Conservation (phyloP, 441 rosid genomes). For the Croton laevigatus region DNA sequence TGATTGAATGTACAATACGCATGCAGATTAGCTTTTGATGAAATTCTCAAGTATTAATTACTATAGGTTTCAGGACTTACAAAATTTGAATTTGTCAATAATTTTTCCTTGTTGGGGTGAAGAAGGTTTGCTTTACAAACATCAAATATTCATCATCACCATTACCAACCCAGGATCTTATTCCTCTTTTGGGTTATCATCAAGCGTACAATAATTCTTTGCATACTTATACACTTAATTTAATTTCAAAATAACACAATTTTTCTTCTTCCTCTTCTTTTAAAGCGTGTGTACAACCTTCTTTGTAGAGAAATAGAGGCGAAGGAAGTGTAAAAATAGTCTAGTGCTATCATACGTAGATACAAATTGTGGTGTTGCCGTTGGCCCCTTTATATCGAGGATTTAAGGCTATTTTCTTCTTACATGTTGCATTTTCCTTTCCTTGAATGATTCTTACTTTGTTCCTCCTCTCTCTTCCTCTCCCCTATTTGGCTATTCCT, state of each 20-base stretch:
- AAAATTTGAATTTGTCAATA: constrained; percentile 1
- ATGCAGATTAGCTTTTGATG: constrained; percentile 10
- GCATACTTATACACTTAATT: background rate
- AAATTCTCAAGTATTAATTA: background rate
- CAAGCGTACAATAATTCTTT: background rate
- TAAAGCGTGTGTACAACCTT: background rate
- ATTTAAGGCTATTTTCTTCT: background rate
- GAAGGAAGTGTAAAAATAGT: background rate
- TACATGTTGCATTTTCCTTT: background rate
- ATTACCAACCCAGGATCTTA: background rate
- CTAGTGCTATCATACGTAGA: background rate
- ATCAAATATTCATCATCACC: background rate
- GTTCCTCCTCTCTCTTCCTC: background rate
- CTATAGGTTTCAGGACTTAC: background rate
- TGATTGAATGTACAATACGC: constrained; percentile 5
- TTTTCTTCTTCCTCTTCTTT: background rate
- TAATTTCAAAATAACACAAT: background rate
- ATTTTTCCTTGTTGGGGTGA: background rate
- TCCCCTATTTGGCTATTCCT: background rate
- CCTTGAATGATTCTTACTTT: background rate
- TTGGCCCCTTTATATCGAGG: background rate
- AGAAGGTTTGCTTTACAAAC: too few species aligned
- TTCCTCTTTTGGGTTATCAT: background rate
- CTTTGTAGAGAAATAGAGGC: background rate
- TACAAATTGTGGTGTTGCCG: background rate